Percentiles rank a stretch among this genome's conserved stretches.
phyloP scores from a whole-genome alignment of 441 rosid genomes.

The Pelargonium myrrhifolium region DNA sequence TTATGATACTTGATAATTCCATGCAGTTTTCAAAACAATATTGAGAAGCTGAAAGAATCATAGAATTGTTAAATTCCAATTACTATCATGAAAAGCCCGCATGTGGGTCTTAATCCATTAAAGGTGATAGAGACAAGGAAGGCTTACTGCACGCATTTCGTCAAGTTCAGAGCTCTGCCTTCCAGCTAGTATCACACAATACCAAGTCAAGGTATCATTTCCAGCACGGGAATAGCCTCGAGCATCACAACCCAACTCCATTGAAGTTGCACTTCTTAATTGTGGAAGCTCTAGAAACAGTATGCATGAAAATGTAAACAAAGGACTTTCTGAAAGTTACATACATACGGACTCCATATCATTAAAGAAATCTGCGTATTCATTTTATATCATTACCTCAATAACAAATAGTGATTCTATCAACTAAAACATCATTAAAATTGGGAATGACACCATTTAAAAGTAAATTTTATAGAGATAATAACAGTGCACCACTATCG shows the following conservation, averaged over 20 bases:
- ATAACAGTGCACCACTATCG: too few species aligned
- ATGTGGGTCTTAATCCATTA: conserved; percentile 7
- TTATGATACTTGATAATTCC: neutral
- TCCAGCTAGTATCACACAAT: conserved; percentile 93
- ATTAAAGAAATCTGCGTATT: too few species aligned
- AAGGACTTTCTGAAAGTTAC: conserved; percentile 6
- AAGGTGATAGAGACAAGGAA: conserved; percentile 14
- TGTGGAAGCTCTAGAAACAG: conserved; percentile 67
- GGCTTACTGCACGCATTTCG: conserved; percentile 84
- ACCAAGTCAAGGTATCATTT: conserved; percentile 61
- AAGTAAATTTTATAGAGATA: too few species aligned
- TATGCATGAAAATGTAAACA: conserved; percentile 16
- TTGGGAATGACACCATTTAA: too few species aligned
- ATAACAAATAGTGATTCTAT: too few species aligned
- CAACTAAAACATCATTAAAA: too few species aligned
- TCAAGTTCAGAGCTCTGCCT: conserved; percentile 77
- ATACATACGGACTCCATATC: too few species aligned
- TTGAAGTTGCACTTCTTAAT: conserved; percentile 73
- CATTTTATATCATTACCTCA: too few species aligned
- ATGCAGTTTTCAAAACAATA: neutral
- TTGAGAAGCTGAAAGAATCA: conserved; percentile 1
- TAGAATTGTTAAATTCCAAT: neutral
- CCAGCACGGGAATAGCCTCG: conserved; percentile 90
- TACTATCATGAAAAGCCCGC: neutral
- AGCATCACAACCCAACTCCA: conserved; percentile 94